Conservation (phyloP, 352 stramenopile species). For the Globisporangium iwayamae region DNA sequence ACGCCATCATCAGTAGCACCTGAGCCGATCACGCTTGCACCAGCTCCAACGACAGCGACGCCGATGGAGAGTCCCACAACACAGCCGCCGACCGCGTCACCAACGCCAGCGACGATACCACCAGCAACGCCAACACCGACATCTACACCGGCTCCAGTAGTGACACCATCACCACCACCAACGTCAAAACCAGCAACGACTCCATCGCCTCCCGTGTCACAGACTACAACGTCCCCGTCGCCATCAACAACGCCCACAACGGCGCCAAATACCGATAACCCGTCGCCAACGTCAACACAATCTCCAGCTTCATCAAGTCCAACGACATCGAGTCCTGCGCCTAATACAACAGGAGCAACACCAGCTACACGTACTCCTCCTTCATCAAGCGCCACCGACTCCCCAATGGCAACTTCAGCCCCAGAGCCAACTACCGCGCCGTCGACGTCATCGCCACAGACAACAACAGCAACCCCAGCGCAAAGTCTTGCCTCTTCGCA, state of each 20-base stretch:
- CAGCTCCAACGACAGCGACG: background rate
- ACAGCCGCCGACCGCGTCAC: background rate
- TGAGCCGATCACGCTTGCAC: background rate
- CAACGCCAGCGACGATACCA: background rate
- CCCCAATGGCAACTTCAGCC: constrained; percentile 2
- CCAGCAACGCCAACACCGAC: constrained; percentile 6
- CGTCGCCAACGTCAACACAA: constrained; percentile 3
- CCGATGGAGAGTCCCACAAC: background rate
- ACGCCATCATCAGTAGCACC: background rate
- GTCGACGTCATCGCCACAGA: background rate
- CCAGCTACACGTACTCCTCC: background rate
- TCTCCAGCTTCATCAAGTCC: background rate
- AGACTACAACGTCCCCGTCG: background rate
- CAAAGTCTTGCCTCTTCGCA: background rate
- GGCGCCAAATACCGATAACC: constrained; percentile 1
- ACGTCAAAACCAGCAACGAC: constrained; percentile 4
- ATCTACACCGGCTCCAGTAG: background rate
- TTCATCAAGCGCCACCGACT: background rate
- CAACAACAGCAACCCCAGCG: background rate
- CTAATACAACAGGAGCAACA: background rate
- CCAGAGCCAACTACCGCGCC: constrained; percentile 13
- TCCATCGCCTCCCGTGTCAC: background rate
- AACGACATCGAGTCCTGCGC: constrained; percentile 2
- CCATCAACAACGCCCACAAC: constrained; percentile 4
- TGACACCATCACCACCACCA: background rate